These are phyloP conservation scores for Ceratocystis cacaofunesta DNA, from an alignment of 2,329 filamentous ascomycete genomes.

Conservation along the genomic window DNA sequence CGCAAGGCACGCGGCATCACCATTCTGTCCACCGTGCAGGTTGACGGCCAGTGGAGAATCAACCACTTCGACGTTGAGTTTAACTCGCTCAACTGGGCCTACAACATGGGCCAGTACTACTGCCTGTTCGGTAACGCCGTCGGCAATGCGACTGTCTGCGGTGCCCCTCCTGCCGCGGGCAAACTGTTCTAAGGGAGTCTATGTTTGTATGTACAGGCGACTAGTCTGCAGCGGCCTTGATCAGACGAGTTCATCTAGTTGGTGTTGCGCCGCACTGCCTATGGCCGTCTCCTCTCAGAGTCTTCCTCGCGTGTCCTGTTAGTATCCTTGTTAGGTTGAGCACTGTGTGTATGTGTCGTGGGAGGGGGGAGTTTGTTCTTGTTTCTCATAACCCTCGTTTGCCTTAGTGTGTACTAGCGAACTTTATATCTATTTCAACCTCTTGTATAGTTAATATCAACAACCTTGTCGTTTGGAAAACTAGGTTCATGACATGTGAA, in stretches of 20 bases:
- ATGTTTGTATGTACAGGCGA: not conserved
- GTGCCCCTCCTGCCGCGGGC: constrained; percentile 3
- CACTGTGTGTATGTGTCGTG: too few species aligned
- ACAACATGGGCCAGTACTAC: constrained; percentile 18
- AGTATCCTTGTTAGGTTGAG: too few species aligned
- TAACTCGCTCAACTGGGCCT: constrained; percentile 18
- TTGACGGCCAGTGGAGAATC: constrained; percentile 17
- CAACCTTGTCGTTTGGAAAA: not conserved
- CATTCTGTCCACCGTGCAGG: constrained; percentile 18
- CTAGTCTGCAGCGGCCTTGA: not conserved
- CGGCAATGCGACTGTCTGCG: constrained; percentile 15
- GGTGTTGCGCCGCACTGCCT: too few species aligned
- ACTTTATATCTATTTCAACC: not conserved
- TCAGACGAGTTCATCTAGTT: not conserved
- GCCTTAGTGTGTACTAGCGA: not conserved
- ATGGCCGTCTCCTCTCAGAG: too few species aligned
- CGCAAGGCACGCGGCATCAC: constrained; percentile 17
- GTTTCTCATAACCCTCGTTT: not conserved
- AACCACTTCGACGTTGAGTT: constrained; percentile 18
- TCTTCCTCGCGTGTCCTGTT: too few species aligned
- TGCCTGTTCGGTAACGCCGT: constrained; percentile 16
- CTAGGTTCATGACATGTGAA: not conserved
- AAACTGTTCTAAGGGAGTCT: not conserved
- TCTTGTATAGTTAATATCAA: not conserved
- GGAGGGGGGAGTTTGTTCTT: not conserved